Conservation (phyloP, 2,329 filamentous ascomycete species). For the Canariomyces notabilis region DNA sequence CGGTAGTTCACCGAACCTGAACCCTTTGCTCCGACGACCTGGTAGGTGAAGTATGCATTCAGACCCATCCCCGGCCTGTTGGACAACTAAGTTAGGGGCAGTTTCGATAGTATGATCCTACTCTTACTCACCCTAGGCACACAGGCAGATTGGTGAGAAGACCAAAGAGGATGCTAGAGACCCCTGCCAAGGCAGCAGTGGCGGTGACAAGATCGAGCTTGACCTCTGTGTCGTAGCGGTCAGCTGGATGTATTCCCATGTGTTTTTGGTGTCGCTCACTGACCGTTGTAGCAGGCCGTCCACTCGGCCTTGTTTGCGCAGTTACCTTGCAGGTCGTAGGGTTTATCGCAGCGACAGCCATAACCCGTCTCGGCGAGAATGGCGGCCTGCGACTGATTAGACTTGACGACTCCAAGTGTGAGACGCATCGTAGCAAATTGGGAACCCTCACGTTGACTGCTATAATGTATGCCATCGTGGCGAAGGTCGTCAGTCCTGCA, state of each 20-base stretch:
- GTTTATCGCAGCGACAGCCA: conserved; percentile 61
- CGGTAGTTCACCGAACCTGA: conserved; percentile 52
- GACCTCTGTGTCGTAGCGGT: conserved; percentile 43
- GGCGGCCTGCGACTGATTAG: conserved; percentile 47
- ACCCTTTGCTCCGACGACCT: conserved; percentile 59
- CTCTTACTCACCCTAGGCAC: conserved; percentile 58
- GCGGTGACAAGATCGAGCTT: conserved; percentile 76
- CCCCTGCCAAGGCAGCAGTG: conserved; percentile 72
- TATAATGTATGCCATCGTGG: conserved; percentile 83
- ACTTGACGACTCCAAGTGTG: conserved; percentile 1
- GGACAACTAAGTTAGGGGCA: conserved; percentile 1
- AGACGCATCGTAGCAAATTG: not conserved
- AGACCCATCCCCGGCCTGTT: conserved; percentile 61
- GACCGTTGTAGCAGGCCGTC: conserved; percentile 44
- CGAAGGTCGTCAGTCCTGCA: conserved; percentile 74
- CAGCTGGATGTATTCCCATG: conserved; percentile 5
- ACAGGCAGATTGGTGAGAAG: conserved; percentile 78
- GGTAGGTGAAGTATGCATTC: conserved; percentile 64
- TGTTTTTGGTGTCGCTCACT: conserved; percentile 9
- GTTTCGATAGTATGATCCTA: not conserved
- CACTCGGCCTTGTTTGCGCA: conserved; percentile 47
- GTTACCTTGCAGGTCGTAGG: conserved; percentile 34
- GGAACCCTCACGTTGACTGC: conserved; percentile 54
- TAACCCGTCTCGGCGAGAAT: conserved; percentile 73
- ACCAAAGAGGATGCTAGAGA: conserved; percentile 72